phyloP scores from a whole-genome alignment of 2,329 filamentous ascomycete species.

The Hymenoscyphus fructigenus region DNA sequence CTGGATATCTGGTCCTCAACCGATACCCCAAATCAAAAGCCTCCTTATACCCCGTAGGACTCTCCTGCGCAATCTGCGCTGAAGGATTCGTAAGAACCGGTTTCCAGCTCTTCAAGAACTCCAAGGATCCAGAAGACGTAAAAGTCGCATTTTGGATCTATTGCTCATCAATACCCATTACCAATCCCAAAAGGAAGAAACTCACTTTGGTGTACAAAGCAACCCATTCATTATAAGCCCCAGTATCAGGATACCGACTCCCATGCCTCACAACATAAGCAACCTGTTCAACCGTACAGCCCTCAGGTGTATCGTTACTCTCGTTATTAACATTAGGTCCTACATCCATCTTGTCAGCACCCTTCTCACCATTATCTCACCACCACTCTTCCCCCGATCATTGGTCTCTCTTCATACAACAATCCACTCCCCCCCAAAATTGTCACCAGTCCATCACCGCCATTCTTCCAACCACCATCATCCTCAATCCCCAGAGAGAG shows the following conservation, averaged over 20 bases:
- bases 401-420: neutral
- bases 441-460: too few species aligned
- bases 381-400: neutral
- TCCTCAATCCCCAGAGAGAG: neutral
- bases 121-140: constrained; percentile 50
- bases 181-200: too few species aligned
- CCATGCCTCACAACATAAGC: constrained; percentile 62
- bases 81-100: constrained; percentile 54
- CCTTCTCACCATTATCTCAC: neutral
- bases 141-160: constrained; percentile 55
- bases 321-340: constrained; percentile 58
- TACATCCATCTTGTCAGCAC: constrained; percentile 24
- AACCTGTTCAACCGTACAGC: constrained; percentile 59
- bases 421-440: neutral
- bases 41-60: constrained; percentile 63
- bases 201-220: constrained; percentile 43
- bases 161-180: constrained; percentile 1
- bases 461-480: neutral
- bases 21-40: constrained; percentile 54
- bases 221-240: constrained; percentile 59
- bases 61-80: constrained; percentile 58
- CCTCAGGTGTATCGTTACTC: constrained; percentile 51
- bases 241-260: constrained; percentile 60
- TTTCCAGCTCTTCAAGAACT: constrained; percentile 59
- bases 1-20: constrained; percentile 48